Evolutionary conservation across 2,329 filamentous ascomycete genomes (phyloP), one percentile per base, ranked within the genome.

Genomic region (Fusarium chaquense): DNA sequence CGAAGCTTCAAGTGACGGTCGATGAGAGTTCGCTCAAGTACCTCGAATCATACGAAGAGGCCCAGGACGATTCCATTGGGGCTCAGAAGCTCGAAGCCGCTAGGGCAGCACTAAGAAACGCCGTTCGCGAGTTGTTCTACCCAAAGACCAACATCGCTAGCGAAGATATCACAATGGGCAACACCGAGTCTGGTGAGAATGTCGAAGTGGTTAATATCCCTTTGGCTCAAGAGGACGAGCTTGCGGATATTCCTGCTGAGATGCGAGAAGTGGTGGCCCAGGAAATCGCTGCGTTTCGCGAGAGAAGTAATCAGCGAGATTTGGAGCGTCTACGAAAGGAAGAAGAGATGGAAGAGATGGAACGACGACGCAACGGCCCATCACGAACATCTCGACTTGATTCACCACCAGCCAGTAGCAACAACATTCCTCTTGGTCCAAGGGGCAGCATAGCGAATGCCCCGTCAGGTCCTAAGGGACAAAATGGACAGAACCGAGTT

Each of bases 201-300:
- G 90, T 93, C 8, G 94, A 97, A 79, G 91, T 98, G 40, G 91
- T 97, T 69, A 97, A 94, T 61, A 97, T 98, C 62, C 91, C 94
- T 6, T 86, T 97, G 33, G 90, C 91, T 1, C 88, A 92, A 54
- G 96, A 99, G 68, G 97, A 99, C 76, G 96, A 99, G 76, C 85
- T 99, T 32, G 91, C 94, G 22, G 96, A 99, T 75, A 98, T 99
- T 49, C 96, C 96, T 0, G 91, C 93, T 1, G 96, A 98, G 77
- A 97, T 97, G 93, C 90, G 96, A 26, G 96, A 97, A 77, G 94
- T 93, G 0, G 96, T 99, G 18, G 93, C 96, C 0, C 91, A 91
- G 60, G 97, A 99, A 78, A 99, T 99, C 75, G 90, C 93, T 0
- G 93, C 94, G 0, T 99, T 99, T 83, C 88, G 96, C 70, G 96